Evolutionary conservation across 2,329 filamentous ascomycete genomes (phyloP).

Genomic region (Parasarocladium wereldwijsianum): DNA sequence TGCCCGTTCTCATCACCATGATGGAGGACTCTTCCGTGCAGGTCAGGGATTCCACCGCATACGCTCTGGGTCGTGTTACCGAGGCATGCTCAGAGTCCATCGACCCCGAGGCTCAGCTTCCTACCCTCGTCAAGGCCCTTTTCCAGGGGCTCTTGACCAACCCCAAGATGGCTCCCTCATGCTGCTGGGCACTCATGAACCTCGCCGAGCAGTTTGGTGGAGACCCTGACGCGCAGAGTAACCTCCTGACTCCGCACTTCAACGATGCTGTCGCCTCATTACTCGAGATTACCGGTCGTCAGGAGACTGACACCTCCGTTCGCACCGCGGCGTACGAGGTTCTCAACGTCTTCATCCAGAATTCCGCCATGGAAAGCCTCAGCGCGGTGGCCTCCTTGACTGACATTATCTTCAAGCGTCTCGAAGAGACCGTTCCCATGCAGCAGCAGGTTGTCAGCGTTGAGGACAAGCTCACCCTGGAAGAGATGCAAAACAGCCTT

Average conservation of each 20-base stretch:
- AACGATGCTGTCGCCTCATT: constrained; percentile 79
- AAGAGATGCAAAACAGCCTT: constrained; percentile 96
- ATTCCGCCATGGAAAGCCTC: constrained; percentile 76
- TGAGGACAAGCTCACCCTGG: constrained; percentile 87
- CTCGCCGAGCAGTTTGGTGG: constrained; percentile 89
- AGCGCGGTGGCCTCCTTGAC: constrained; percentile 68
- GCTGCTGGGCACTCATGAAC: constrained; percentile 99
- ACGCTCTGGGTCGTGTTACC: constrained; percentile 88
- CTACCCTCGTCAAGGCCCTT: constrained; percentile 71
- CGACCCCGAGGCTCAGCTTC: constrained; percentile 69
- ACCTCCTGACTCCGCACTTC: constrained; percentile 83
- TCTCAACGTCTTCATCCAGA: constrained; percentile 84
- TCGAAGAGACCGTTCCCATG: constrained; percentile 80
- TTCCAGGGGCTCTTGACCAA: constrained; percentile 83
- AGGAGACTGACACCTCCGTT: constrained; percentile 73
- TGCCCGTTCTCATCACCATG: constrained; percentile 76
- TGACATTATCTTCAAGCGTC: constrained; percentile 75
- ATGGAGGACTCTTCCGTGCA: constrained; percentile 86
- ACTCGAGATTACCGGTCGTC: constrained; percentile 69
- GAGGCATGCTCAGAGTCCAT: constrained; percentile 87
- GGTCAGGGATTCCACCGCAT: constrained; percentile 91
- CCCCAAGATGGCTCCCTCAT: constrained; percentile 93
- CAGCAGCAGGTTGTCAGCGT: constrained; percentile 91
- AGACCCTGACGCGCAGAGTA: constrained; percentile 61
- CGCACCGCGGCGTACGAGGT: constrained; percentile 96